Percentiles rank a stretch among this genome's conserved stretches.
These are phyloP conservation scores for Amphicarpaea edgeworthii DNA, from an alignment of 306 rosid species.

Conservation along the genomic window DNA sequence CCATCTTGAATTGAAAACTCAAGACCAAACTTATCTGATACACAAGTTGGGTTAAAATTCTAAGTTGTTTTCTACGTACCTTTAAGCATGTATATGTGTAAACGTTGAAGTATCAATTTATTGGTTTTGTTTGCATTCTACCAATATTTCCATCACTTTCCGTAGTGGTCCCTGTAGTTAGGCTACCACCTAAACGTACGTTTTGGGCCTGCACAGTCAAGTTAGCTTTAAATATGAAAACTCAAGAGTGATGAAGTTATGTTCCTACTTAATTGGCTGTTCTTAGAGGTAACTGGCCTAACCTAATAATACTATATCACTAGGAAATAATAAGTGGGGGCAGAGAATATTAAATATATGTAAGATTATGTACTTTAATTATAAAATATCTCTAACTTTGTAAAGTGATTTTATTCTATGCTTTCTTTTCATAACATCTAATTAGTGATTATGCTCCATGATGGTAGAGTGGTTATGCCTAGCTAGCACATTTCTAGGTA, in stretches of 20 bases:
- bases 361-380: background rate
- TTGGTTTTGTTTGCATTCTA: conserved; percentile 16
- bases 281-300: conserved; percentile 27
- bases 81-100: background rate
- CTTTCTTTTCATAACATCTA: conserved; percentile 35
- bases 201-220: conserved; percentile 22
- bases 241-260: background rate
- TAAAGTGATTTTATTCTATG: conserved; percentile 42
- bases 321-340: background rate
- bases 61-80: background rate
- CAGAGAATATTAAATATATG: background rate
- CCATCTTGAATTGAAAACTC: conserved; percentile 21
- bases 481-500: conserved; percentile 37
- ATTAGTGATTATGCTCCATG: conserved; percentile 33
- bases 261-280: background rate
- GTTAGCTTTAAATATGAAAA: conserved; percentile 12
- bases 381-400: background rate
- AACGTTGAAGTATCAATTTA: conserved; percentile 6
- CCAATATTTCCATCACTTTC: conserved; percentile 17
- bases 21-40: background rate
- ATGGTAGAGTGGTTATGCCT: conserved; percentile 20
- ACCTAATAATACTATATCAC: background rate
- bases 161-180: conserved; percentile 19
- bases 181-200: background rate
- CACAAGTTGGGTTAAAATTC: background rate